phyloP scores from a whole-genome alignment of 176 grass and related monocot genomes.

The Eleusine indica region DNA sequence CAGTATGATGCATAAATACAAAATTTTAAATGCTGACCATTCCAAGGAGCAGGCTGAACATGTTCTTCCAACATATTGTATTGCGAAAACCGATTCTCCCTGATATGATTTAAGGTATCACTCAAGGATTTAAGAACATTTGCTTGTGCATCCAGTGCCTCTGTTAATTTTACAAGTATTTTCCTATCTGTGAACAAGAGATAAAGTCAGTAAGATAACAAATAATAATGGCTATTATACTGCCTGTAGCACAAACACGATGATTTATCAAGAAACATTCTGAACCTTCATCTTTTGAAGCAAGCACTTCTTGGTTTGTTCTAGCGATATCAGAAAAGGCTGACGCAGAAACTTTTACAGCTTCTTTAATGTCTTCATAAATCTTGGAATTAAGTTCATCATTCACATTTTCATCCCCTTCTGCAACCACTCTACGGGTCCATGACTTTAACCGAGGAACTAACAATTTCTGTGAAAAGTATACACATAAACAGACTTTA shows the following conservation, averaged over 20 bases:
- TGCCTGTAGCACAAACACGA: constrained; percentile 13
- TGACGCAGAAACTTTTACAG: constrained; percentile 67
- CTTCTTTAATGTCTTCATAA: constrained; percentile 76
- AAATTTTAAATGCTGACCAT: constrained; percentile 58
- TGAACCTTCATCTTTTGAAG: constrained; percentile 83
- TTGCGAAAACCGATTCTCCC: constrained; percentile 53
- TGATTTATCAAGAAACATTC: constrained; percentile 30
- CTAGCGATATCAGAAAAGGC: constrained; percentile 71
- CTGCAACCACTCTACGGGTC: constrained; percentile 61
- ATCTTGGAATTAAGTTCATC: constrained; percentile 58
- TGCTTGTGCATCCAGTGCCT: constrained; percentile 76
- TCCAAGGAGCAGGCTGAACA: constrained; percentile 58
- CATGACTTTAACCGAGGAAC: constrained; percentile 73
- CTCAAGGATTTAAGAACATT: constrained; percentile 80
- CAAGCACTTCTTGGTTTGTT: constrained; percentile 78
- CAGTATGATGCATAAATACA: neutral
- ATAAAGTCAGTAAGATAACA: constrained; percentile 13
- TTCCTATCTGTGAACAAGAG: constrained; percentile 60
- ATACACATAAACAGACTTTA: constrained; percentile 27
- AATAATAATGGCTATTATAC: constrained; percentile 11
- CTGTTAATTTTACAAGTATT: constrained; percentile 67
- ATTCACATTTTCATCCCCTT: constrained; percentile 68
- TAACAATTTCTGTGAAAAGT: constrained; percentile 64
- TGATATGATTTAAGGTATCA: constrained; percentile 60
- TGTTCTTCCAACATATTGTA: constrained; percentile 52